Evolutionary conservation across 2,329 filamentous ascomycete species (phyloP).

Genomic region (Scedosporium dehoogii): DNA sequence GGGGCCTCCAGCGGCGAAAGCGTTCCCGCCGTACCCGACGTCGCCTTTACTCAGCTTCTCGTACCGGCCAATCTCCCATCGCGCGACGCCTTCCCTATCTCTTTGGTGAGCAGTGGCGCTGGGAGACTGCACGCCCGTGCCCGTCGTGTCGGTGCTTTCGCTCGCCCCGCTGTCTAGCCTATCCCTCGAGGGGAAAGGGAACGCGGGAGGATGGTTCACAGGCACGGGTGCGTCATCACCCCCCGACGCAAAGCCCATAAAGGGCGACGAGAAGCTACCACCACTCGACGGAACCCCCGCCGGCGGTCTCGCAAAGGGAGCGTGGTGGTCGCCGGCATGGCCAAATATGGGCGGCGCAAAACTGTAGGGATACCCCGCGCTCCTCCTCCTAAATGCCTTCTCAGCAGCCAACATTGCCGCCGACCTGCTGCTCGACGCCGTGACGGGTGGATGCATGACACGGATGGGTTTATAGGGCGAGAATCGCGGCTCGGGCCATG

Average conservation of each 20-base stretch:
- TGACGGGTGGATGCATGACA: slow-evolving; percentile 32
- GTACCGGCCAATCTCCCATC: slow-evolving; percentile 28
- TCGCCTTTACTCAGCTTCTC: slow-evolving; percentile 61
- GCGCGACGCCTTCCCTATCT: background rate
- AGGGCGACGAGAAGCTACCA: slow-evolving; percentile 13
- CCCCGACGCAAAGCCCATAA: slow-evolving; percentile 19
- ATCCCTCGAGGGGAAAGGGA: slow-evolving; percentile 26
- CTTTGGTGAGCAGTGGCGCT: background rate
- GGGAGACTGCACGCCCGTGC: background rate
- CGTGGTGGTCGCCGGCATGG: background rate
- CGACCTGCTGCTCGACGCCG: slow-evolving; percentile 24
- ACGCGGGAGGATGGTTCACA: slow-evolving; percentile 41
- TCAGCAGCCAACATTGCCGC: slow-evolving; percentile 46
- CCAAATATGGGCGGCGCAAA: background rate
- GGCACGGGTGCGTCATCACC: slow-evolving; percentile 16
- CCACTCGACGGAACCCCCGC: background rate
- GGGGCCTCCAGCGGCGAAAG: slow-evolving; percentile 28
- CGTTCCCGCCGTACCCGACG: slow-evolving; percentile 49
- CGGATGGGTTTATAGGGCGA: slow-evolving; percentile 67
- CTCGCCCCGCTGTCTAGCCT: slow-evolving; percentile 22
- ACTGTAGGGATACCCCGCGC: slow-evolving; percentile 36
- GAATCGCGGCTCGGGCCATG: slow-evolving; percentile 79
- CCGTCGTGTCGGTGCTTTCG: slow-evolving; percentile 15
- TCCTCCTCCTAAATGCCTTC: slow-evolving; percentile 48
- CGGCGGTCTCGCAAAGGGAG: background rate